Evolutionary conservation across 2,329 filamentous ascomycete genomes (phyloP), one percentile per base, ranked within the genome.

Genomic region (Nemania sp.): DNA sequence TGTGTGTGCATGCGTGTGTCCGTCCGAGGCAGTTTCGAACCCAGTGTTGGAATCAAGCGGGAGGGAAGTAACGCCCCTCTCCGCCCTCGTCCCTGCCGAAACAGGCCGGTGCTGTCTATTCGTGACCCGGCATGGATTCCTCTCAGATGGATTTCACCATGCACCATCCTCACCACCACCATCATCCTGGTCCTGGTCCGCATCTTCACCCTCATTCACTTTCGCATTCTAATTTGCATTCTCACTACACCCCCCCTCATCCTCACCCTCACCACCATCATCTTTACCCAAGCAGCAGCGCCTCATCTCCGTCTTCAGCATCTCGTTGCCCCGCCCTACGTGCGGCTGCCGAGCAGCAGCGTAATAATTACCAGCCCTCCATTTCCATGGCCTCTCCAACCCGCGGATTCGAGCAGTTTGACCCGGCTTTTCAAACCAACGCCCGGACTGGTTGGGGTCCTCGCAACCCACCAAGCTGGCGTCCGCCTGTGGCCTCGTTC

Each of bases 311-410:
- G 7, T 44, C 53, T 43, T 52, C 61, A 12, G 56, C 62, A 8
- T 58, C 64, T 33, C 61, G 61, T 15, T 70, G 68, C 44, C 68
- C 68, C 28, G 67, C 65, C 17, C 45, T 69, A 19, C 65, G 64
- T 47, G 58, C 58, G 23, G 56, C 58, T 51, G 60, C 58, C n/a
- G 61, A 61, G 12, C 65, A 67, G 37, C 63, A 63, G n/a, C n/a
- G n/a, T n/a, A n/a, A n/a, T 9, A 59, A 56, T 42, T 63, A 63
- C 33, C 61, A 61, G 23, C 54, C 60, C 5, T 49, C 56, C 4
- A 31, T 60, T 5, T 49, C 56, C 4, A 31, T 60, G n/a, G 48
- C 50, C 17, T 41, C 63, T 5, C 44, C 60, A n/a, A 22, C 47
- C 19, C 58, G 61, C 40, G 49, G 56, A 19, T 49, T 53, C 6